These are phyloP conservation scores for Penicillium canescens DNA, from an alignment of 495 filamentous ascomycete genomes.

Conservation along the genomic window DNA sequence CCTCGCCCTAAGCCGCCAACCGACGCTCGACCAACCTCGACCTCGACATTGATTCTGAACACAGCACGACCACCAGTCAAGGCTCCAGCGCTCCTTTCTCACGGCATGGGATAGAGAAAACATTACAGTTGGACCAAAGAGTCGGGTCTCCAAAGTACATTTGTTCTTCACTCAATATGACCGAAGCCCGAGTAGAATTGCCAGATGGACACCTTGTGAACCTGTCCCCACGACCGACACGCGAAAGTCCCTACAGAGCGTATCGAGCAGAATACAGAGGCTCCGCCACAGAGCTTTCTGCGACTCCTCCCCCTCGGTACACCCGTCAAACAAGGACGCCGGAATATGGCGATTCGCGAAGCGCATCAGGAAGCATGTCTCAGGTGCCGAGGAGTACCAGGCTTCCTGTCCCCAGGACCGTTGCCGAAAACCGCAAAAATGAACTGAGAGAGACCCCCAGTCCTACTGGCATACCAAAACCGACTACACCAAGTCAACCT, in stretches of 20 bases:
- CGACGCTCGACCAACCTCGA: neutral
- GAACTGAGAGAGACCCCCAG: conserved; percentile 20
- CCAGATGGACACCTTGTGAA: conserved; percentile 39
- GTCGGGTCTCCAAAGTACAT: conserved; percentile 9
- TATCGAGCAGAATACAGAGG: conserved; percentile 21
- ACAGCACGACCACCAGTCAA: neutral
- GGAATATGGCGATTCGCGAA: conserved; percentile 8
- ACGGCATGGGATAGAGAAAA: conserved; percentile 25
- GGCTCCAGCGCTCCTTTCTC: neutral
- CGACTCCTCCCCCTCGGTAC: conserved; percentile 7
- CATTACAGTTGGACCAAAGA: conserved; percentile 14
- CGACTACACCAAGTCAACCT: conserved; percentile 10
- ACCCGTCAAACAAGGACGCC: neutral
- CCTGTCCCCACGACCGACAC: conserved; percentile 29
- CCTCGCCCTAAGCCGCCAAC: conserved; percentile 1
- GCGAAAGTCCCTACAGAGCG: conserved; percentile 19
- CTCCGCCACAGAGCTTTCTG: conserved; percentile 10
- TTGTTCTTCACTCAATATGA: conserved; percentile 15
- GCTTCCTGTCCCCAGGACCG: conserved; percentile 32
- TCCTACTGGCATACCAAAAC: conserved; percentile 23
- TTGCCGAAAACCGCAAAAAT: conserved; percentile 20
- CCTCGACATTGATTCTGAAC: conserved; percentile 5
- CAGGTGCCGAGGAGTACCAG: conserved; percentile 30
- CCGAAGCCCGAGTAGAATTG: conserved; percentile 27
- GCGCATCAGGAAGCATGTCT: conserved; percentile 7